Conservation (phyloP, 371 early-diverging fungal genomes). For the Capillidium rhysosporum region DNA sequence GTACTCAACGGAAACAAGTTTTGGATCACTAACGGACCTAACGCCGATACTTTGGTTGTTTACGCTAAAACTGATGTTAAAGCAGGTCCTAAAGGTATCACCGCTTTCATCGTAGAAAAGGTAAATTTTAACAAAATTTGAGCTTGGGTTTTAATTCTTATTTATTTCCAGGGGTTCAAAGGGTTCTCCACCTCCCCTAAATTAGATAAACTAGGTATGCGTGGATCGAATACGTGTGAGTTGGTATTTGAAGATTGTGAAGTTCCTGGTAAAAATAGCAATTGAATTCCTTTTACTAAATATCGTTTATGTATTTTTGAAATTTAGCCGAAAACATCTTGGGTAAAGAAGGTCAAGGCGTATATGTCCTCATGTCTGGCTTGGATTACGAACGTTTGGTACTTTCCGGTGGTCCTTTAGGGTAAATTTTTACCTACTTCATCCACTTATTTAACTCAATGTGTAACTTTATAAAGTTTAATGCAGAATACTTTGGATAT, state of each 20-base stretch:
- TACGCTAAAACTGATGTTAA: conserved; percentile 81
- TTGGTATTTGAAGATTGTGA: conserved; percentile 86
- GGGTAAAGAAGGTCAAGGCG: conserved; percentile 70
- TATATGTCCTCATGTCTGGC: conserved; percentile 93
- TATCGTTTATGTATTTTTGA: not conserved
- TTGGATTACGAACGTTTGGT: conserved; percentile 85
- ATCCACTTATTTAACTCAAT: not conserved
- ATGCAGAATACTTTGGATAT: conserved; percentile 84
- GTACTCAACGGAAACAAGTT: conserved; percentile 75
- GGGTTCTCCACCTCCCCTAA: conserved; percentile 80
- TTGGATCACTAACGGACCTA: conserved; percentile 97
- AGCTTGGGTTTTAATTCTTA: not conserved
- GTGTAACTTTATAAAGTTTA: conserved; percentile 25
- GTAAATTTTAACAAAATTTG: too few species aligned
- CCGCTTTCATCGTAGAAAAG: conserved; percentile 88
- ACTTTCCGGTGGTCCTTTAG: conserved; percentile 84
- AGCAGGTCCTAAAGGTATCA: conserved; percentile 73
- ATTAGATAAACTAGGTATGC: conserved; percentile 94
- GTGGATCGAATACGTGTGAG: conserved; percentile 92
- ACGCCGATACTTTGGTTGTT: conserved; percentile 80
- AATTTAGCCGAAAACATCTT: conserved; percentile 63
- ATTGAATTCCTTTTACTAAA: not conserved
- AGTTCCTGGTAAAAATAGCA: conserved; percentile 65
- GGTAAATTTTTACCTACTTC: conserved; percentile 17
- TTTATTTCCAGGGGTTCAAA: conserved; percentile 32